These are phyloP conservation scores for Lophium mytilinum DNA, from an alignment of 495 filamentous ascomycete species.

Conservation along the genomic window DNA sequence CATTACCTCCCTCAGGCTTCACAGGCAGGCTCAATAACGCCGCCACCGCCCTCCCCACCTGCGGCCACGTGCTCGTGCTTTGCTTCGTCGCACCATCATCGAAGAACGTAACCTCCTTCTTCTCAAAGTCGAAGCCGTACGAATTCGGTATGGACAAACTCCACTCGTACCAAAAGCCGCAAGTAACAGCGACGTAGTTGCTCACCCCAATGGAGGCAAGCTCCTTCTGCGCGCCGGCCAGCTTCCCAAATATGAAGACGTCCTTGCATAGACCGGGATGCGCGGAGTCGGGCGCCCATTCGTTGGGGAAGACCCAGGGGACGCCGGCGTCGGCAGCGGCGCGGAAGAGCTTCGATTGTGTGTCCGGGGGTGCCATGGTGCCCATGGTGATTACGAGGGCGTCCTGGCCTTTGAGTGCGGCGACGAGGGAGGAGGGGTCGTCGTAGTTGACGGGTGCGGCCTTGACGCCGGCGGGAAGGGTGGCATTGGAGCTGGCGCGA, in stretches of 20 bases:
- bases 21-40: constrained; percentile 35
- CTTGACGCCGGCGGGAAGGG: constrained; percentile 36
- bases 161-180: constrained; percentile 43
- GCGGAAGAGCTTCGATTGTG: constrained; percentile 42
- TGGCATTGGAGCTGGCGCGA: constrained; percentile 38
- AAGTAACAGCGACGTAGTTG: constrained; percentile 44
- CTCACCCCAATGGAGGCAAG: constrained; percentile 41
- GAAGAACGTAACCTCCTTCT: constrained; percentile 12
- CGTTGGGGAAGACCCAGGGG: constrained; percentile 54
- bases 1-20: constrained; percentile 40
- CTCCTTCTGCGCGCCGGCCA: constrained; percentile 14
- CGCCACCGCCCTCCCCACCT: constrained; percentile 38
- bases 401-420: constrained; percentile 44
- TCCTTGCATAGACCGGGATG: constrained; percentile 36
- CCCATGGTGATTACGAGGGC: constrained; percentile 53
- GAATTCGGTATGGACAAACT: constrained; percentile 6
- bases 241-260: constrained; percentile 13
- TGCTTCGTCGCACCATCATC: constrained; percentile 25
- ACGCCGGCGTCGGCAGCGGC: constrained; percentile 57
- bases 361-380: constrained; percentile 34
- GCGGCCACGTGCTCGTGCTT: constrained; percentile 34
- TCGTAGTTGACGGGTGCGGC: constrained; percentile 40
- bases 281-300: constrained; percentile 39
- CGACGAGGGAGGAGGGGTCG: constrained; percentile 35
- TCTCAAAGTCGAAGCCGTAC: constrained; percentile 21